Percentiles rank a stretch among this genome's conserved stretches.
Evolutionary conservation across 495 filamentous ascomycete genomes (phyloP).

Genomic region (Neurospora sublineolata): DNA sequence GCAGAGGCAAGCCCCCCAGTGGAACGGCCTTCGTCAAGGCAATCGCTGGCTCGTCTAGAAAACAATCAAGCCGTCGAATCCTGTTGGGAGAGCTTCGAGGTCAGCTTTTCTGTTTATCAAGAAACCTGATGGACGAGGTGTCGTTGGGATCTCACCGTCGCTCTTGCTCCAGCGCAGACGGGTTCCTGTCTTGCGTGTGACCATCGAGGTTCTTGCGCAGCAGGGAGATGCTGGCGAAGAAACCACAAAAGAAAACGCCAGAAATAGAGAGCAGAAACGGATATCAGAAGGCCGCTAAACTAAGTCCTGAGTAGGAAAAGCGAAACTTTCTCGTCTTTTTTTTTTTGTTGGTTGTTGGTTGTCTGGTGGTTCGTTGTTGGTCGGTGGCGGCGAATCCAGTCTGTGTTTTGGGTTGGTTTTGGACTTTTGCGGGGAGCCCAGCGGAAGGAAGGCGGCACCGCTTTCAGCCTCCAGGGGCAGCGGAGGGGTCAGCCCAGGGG

Average conservation of each 20-base stretch:
- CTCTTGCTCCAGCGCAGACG: background rate
- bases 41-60: background rate
- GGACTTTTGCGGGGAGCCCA: background rate
- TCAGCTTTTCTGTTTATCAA: background rate
- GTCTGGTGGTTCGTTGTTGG: background rate
- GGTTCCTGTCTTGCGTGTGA: background rate
- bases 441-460: background rate
- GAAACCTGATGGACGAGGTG: background rate
- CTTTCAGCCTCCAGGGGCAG: background rate
- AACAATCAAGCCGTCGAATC: background rate
- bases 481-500: background rate
- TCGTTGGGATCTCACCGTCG: background rate
- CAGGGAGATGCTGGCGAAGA: background rate
- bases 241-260: background rate
- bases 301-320: background rate
- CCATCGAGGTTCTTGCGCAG: background rate
- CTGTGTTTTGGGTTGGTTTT: background rate
- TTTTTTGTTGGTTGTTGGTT: background rate
- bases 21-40: too few species aligned
- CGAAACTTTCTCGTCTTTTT: background rate
- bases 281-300: background rate
- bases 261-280: background rate
- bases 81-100: accelerated
- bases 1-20: too few species aligned
- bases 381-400: background rate